phyloP scores from a whole-genome alignment of 2,329 filamentous ascomycete genomes.

The Akanthomyces muscarius region DNA sequence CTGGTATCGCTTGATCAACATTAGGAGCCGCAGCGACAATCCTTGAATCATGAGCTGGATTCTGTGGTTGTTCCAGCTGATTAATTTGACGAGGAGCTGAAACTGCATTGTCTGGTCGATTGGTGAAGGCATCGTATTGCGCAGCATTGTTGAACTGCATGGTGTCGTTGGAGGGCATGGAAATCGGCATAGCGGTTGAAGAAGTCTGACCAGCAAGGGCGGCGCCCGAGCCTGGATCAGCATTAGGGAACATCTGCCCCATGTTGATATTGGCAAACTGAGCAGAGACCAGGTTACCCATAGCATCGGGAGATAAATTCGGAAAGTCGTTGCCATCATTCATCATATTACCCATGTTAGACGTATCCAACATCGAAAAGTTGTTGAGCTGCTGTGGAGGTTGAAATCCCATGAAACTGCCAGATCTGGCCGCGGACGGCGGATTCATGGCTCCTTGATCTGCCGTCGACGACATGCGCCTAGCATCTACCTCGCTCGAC shows the following conservation, averaged over 20 bases:
- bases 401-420: constrained; percentile 11
- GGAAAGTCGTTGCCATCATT: constrained; percentile 5
- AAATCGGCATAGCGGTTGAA: neutral
- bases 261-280: constrained; percentile 16
- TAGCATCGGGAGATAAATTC: constrained; percentile 11
- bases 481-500: neutral
- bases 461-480: constrained; percentile 7
- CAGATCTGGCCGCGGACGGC: neutral
- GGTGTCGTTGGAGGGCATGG: constrained; percentile 6
- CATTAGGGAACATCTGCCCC: constrained; percentile 11
- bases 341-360: constrained; percentile 11
- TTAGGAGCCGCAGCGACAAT: neutral
- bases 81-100: neutral
- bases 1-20: constrained; percentile 9
- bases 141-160: constrained; percentile 9
- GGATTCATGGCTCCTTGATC: constrained; percentile 11
- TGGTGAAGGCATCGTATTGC: neutral
- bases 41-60: neutral
- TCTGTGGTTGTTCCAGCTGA: neutral
- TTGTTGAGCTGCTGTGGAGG: constrained; percentile 6
- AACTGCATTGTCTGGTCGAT: neutral
- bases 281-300: constrained; percentile 12
- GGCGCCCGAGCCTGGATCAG: neutral
- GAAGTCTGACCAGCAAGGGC: neutral
- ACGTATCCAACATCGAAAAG: constrained; percentile 11